Percentiles rank a stretch among this genome's conserved stretches.
phyloP scores from a whole-genome alignment of 108 stramenopile genomes.

The Cyclotella kingstonii region DNA sequence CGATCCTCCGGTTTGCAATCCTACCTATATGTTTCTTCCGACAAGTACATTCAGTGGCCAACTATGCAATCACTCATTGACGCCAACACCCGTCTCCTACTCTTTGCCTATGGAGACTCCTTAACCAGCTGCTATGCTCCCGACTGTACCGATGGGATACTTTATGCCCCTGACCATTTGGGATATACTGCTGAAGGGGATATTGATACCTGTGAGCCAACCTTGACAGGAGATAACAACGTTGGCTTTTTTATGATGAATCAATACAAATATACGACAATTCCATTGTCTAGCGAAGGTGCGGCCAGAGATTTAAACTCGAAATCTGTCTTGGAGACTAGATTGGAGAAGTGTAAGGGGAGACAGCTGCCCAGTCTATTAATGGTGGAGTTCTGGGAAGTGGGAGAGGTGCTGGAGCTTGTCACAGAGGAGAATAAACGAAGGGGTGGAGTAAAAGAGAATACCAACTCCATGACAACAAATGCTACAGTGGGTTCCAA shows the following conservation, averaged over 20 bases:
- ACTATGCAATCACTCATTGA: constrained; percentile 34
- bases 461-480: too few species aligned
- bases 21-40: constrained; percentile 7
- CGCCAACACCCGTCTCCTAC: constrained; percentile 17
- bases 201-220: constrained; percentile 1
- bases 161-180: constrained; percentile 26
- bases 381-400: constrained; percentile 59
- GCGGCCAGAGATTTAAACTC: constrained; percentile 42
- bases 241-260: constrained; percentile 53
- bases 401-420: constrained; percentile 49
- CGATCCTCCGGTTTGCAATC: constrained; percentile 15
- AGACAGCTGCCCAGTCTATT: constrained; percentile 42
- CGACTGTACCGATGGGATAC: constrained; percentile 17
- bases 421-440: constrained; percentile 49
- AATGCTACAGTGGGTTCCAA: too few species aligned
- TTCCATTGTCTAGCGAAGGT: constrained; percentile 12
- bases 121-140: constrained; percentile 1
- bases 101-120: constrained; percentile 17
- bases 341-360: constrained; percentile 47
- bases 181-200: constrained; percentile 14
- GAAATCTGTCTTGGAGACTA: constrained; percentile 16
- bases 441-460: constrained; percentile 12
- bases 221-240: background rate
- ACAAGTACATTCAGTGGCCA: constrained; percentile 19
- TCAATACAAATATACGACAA: constrained; percentile 40